phyloP scores from a whole-genome alignment of 495 filamentous ascomycete species.

The Tuber magnatum region DNA sequence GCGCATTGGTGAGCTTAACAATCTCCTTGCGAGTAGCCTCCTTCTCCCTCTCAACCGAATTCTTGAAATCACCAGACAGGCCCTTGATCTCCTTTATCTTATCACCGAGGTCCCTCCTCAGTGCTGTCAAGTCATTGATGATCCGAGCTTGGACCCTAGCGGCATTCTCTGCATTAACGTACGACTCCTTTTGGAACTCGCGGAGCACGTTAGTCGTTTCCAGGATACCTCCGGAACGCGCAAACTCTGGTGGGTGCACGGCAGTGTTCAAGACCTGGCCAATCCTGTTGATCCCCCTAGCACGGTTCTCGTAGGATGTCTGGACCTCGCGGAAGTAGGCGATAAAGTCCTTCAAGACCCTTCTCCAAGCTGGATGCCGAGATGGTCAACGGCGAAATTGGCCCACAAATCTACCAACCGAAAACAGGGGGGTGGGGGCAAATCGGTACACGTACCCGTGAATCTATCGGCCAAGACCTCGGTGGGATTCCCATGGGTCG shows the following conservation, averaged over 20 bases:
- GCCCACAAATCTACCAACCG: constrained; percentile 7
- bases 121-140: constrained; percentile 72
- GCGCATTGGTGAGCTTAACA: constrained; percentile 67
- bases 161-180: constrained; percentile 77
- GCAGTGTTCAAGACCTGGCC: constrained; percentile 77
- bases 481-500: constrained; percentile 73
- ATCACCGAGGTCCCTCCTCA: constrained; percentile 79
- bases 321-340: constrained; percentile 91
- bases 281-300: constrained; percentile 75
- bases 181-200: constrained; percentile 73
- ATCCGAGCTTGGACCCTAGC: constrained; percentile 85
- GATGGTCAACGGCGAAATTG: constrained; percentile 9
- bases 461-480: constrained; percentile 86
- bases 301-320: constrained; percentile 75
- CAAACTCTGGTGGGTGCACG: constrained; percentile 59
- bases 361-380: constrained; percentile 69
- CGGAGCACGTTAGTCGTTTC: constrained; percentile 76
- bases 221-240: constrained; percentile 70
- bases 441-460: constrained; percentile 58
- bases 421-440: constrained; percentile 1
- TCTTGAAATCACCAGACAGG: constrained; percentile 89
- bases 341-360: constrained; percentile 89
- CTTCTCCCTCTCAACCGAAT: constrained; percentile 73
- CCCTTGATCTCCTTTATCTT: constrained; percentile 98
- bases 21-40: constrained; percentile 64